Conservation (phyloP, 768 basidiomycete species). For the Podaxis rugospora region DNA sequence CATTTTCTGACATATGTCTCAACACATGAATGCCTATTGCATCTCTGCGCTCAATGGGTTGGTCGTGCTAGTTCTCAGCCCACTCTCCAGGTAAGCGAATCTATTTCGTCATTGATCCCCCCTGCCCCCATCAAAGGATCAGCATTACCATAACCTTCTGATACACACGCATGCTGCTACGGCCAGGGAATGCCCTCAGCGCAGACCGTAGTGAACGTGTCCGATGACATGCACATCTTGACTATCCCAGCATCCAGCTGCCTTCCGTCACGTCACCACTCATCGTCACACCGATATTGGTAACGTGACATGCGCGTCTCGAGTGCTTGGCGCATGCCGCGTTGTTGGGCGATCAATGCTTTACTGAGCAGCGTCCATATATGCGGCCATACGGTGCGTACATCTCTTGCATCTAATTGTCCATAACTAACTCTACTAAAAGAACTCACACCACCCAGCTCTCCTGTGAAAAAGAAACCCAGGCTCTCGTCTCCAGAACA, state of each 20-base stretch:
- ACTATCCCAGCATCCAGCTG: neutral
- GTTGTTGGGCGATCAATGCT: neutral
- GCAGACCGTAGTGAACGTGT: neutral
- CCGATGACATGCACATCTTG: neutral
- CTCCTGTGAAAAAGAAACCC: conserved; percentile 9
- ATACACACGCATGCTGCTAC: neutral
- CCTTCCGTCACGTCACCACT: neutral
- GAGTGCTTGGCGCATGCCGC: neutral
- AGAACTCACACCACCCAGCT: conserved; percentile 5
- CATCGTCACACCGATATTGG: neutral
- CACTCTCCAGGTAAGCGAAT: neutral
- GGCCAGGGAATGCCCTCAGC: neutral
- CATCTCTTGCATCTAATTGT: neutral
- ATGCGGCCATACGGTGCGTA: conserved; percentile 4
- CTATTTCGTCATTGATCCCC: conserved; percentile 2
- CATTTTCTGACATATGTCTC: neutral
- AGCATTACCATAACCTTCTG: neutral
- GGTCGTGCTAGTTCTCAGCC: neutral
- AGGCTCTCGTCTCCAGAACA: conserved; percentile 8
- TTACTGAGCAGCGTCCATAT: neutral
- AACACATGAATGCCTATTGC: neutral
- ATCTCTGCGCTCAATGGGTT: neutral
- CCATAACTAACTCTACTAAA: neutral
- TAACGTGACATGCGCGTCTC: conserved; percentile 14
- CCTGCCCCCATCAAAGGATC: neutral